A percentile compares a stretch with the other conserved stretches of the same genome.
phyloP scores from a whole-genome alignment of 1,284 basidiomycete genomes.

The Sporisorium graminicola region DNA sequence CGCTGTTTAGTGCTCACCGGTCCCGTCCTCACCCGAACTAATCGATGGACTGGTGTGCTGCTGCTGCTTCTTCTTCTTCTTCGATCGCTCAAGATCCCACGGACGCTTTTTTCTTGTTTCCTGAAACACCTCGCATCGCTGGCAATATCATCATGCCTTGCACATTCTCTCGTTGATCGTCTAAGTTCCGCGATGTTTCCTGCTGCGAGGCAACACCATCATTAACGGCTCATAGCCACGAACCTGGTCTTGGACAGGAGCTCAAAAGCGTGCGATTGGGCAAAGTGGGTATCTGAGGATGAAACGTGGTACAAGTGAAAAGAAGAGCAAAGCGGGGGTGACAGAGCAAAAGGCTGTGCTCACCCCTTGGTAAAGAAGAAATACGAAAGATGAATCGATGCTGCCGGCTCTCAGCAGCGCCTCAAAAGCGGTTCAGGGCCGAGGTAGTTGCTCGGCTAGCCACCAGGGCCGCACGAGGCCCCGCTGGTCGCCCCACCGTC shows the following conservation, averaged over 20 bases:
- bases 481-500: constrained; percentile 10
- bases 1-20: neutral
- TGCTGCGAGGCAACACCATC: too few relatives aligned
- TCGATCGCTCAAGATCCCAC: neutral
- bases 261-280: neutral
- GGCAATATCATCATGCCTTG: too few relatives aligned
- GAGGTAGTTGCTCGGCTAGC: constrained; percentile 10
- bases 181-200: too few relatives aligned
- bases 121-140: neutral
- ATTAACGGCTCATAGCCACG: too few relatives aligned
- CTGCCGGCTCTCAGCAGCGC: neutral
- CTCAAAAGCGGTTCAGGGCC: constrained; percentile 17
- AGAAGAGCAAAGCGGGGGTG: neutral
- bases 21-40: neutral
- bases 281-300: constrained; percentile 11
- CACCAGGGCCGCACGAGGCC: constrained; percentile 21
- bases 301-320: neutral
- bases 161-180: too few relatives aligned
- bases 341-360: neutral
- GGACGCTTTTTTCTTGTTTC: neutral
- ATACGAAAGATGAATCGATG: neutral
- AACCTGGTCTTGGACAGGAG: neutral
- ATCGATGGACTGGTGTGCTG: neutral
- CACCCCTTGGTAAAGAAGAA: neutral
- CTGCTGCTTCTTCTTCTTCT: neutral